Evolutionary conservation across 176 grass and related monocot genomes (phyloP), one percentile per base, ranked within the genome.

Genomic region (Urochloa ruziziensis): DNA sequence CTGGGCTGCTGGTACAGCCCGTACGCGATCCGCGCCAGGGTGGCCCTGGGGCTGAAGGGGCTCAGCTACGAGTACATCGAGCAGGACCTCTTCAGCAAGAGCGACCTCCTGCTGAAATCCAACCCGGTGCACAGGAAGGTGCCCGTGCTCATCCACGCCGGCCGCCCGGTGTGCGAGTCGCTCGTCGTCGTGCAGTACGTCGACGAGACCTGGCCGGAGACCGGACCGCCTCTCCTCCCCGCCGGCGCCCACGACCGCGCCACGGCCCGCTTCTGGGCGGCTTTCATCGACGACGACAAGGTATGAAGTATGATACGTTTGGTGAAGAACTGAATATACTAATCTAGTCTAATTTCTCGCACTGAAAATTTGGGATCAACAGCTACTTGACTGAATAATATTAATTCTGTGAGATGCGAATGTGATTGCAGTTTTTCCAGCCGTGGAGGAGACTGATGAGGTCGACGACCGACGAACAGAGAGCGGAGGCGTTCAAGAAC

Each of bases 101-200:
- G 85, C 72, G 71, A 88, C 6, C 85, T 82, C 35, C 82, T 91
- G 34, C 44, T 88, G 34, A 8, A 18, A 2, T 84, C 53, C 75
- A 91, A 88, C 75, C 89, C 89, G 29, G 62, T 81, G 61, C 70
- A 91, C 81, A 77, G 42, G 60, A 80, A 75, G 89, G 85, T 85
- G 33, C 85, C 89, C 4, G 85, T 85, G 17, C 77, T 91, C 23
- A 51, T 91, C 81, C 89, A 91, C 75, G 17, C 13, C 52, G 89
- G 80, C 42, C 27, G 34, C 42, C 70, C 85, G 6, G 81, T 87
- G 53, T 84, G 85, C 69, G 89, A 91, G 76, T 88, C 85, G 11
- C 34, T 76, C 69, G 75, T 80, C 70, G 19, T 91, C 32, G 27
- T 88, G 25, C 65, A 84, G 61, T 87, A 87, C 75, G 28, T 91